Conservation (phyloP, 805 yeast species). For the Wickerhamomyces ciferrii region DNA sequence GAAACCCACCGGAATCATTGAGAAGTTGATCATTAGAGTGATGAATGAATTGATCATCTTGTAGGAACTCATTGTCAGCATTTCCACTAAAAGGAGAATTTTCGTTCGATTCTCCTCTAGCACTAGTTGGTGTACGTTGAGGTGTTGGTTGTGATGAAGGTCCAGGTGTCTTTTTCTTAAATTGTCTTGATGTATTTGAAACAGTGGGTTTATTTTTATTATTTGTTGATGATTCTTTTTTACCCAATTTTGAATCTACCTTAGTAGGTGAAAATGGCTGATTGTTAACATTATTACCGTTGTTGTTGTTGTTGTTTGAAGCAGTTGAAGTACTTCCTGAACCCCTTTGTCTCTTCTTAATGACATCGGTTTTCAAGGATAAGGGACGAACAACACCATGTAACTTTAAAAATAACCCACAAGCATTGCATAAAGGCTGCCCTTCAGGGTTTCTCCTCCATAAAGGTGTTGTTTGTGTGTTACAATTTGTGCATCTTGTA, state of each 20-base stretch:
- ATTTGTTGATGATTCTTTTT: not conserved
- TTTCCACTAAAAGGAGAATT: not conserved
- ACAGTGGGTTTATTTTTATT: not conserved
- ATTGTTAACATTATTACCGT: not conserved
- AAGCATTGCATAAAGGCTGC: constrained; percentile 90
- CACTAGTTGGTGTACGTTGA: not conserved
- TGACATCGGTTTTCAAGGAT: constrained; percentile 86
- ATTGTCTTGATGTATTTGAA: not conserved
- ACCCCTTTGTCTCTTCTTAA: constrained; percentile 82
- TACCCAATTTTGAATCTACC: not conserved
- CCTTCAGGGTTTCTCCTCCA: constrained; percentile 96
- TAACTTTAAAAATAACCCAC: constrained; percentile 86
- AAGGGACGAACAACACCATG: constrained; percentile 96
- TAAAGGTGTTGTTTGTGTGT: constrained; percentile 86
- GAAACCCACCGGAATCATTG: not conserved
- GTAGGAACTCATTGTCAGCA: not conserved
- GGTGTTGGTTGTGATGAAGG: constrained; percentile 1
- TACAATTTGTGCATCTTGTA: constrained; percentile 74
- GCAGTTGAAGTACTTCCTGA: constrained; percentile 2
- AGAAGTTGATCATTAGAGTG: not conserved
- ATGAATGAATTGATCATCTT: not conserved
- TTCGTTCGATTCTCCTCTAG: not conserved
- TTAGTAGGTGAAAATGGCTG: not conserved
- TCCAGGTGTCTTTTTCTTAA: not conserved
- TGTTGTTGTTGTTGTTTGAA: not conserved